These are phyloP conservation scores for Wickerhamiella azyma DNA, from an alignment of 805 yeast genomes.

Conservation along the genomic window DNA sequence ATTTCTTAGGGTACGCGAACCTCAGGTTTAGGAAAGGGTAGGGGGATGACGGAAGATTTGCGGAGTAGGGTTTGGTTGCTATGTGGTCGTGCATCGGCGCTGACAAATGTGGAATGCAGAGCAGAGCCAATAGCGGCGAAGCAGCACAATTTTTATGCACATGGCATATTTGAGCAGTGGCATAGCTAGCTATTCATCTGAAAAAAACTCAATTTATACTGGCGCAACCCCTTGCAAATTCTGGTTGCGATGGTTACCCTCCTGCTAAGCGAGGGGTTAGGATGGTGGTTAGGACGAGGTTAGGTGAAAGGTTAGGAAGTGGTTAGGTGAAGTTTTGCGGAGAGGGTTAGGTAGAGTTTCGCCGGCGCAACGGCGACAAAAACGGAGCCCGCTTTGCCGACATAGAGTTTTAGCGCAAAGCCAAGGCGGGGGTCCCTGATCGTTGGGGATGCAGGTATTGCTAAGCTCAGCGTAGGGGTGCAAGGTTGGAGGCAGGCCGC, in stretches of 20 bases:
- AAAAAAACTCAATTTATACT: too few relatives aligned
- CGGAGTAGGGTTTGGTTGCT: neutral
- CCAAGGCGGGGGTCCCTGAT: neutral
- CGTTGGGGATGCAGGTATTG: too few relatives aligned
- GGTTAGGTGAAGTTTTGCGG: slow-evolving; percentile 1
- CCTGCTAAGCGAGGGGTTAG: slow-evolving; percentile 8
- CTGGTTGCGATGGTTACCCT: neutral
- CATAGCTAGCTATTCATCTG: too few relatives aligned
- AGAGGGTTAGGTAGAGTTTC: slow-evolving; percentile 5
- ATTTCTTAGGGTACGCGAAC: neutral
- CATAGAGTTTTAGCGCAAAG: too few relatives aligned
- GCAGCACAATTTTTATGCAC: too few relatives aligned
- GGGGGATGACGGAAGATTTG: slow-evolving; percentile 5
- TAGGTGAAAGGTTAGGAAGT: neutral
- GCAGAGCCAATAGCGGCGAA: too few relatives aligned
- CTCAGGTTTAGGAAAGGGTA: slow-evolving; percentile 8
- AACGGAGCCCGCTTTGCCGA: too few relatives aligned
- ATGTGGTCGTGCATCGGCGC: neutral
- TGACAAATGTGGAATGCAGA: neutral
- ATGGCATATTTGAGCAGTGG: too few relatives aligned
- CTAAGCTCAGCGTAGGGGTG: too few relatives aligned
- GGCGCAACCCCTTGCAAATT: too few relatives aligned
- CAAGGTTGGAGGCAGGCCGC: too few relatives aligned
- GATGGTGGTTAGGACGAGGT: slow-evolving; percentile 6
- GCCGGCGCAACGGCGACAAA: neutral